Conservation (phyloP, 2,329 filamentous ascomycete species). For the Mycosphaerella arachidis region DNA sequence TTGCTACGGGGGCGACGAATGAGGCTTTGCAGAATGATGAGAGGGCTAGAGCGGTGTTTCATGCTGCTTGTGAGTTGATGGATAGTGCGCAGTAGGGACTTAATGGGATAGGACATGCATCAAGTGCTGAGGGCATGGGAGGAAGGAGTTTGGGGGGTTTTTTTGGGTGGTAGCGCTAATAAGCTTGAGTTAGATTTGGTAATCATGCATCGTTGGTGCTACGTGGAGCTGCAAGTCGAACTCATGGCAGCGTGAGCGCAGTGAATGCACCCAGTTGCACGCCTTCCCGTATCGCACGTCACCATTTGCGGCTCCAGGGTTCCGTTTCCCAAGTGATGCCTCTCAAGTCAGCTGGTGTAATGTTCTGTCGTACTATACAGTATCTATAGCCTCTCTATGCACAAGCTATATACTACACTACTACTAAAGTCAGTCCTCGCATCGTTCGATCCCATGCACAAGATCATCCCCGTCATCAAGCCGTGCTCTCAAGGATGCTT, state of each 20-base stretch:
- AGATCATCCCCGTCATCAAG: not conserved
- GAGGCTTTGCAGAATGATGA: conserved; percentile 28
- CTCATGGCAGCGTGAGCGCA: too few relatives aligned
- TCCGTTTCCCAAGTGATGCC: too few relatives aligned
- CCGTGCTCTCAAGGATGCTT: not conserved
- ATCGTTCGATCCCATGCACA: not conserved
- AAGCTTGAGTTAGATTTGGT: too few relatives aligned
- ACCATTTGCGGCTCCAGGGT: too few relatives aligned
- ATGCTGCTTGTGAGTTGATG: conserved; percentile 32
- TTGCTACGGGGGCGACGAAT: conserved; percentile 17
- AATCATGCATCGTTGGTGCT: too few relatives aligned
- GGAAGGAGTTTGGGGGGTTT: too few relatives aligned
- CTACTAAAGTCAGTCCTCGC: not conserved
- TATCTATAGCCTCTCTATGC: not conserved
- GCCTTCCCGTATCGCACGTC: too few relatives aligned
- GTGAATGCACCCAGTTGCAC: too few relatives aligned
- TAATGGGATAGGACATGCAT: not conserved
- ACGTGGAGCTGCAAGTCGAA: too few relatives aligned
- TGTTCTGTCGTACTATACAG: not conserved
- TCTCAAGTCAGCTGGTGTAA: not conserved
- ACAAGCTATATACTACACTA: not conserved
- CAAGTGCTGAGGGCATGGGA: not conserved
- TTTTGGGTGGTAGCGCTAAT: too few relatives aligned
- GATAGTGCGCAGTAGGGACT: conserved; percentile 16
- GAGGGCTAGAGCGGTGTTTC: conserved; percentile 31